Percentiles rank a stretch among this genome's conserved stretches.
Evolutionary conservation across 768 basidiomycete species (phyloP).

Genomic region (Tylopilus felleus): DNA sequence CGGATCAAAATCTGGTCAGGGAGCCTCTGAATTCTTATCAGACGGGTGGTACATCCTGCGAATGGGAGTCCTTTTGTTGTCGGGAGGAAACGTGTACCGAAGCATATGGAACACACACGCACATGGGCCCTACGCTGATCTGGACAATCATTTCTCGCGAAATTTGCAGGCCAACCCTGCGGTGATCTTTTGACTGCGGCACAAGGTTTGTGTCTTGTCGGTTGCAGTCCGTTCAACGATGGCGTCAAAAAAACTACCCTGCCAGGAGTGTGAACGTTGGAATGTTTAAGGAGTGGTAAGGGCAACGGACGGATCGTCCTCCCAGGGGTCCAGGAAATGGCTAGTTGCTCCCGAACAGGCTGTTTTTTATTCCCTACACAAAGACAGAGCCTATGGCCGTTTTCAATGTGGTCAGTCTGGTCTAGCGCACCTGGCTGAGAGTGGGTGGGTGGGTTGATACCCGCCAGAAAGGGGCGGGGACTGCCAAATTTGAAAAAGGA

Average conservation of each 20-base stretch:
- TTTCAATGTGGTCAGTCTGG: background rate
- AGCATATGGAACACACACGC: background rate
- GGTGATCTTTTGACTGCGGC: background rate
- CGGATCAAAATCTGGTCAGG: background rate
- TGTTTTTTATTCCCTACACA: background rate
- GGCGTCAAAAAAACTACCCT: background rate
- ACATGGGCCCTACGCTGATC: background rate
- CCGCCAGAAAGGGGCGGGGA: too few relatives aligned
- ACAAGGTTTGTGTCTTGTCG: background rate
- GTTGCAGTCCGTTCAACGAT: background rate
- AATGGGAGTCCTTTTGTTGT: background rate
- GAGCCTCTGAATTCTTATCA: background rate
- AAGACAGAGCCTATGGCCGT: too few relatives aligned
- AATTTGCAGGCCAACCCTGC: background rate
- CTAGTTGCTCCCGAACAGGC: background rate
- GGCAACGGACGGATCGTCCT: background rate
- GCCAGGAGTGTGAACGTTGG: background rate
- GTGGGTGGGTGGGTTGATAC: too few relatives aligned
- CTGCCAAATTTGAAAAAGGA: slow-evolving; percentile 10
- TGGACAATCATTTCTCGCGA: background rate
- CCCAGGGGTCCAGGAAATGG: background rate
- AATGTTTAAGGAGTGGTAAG: background rate
- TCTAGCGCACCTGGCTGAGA: too few relatives aligned
- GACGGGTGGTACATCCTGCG: background rate
- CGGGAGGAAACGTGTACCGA: background rate